Conservation (phyloP, 202 grass and related monocot genomes). For the Hordeum pubiflorum region DNA sequence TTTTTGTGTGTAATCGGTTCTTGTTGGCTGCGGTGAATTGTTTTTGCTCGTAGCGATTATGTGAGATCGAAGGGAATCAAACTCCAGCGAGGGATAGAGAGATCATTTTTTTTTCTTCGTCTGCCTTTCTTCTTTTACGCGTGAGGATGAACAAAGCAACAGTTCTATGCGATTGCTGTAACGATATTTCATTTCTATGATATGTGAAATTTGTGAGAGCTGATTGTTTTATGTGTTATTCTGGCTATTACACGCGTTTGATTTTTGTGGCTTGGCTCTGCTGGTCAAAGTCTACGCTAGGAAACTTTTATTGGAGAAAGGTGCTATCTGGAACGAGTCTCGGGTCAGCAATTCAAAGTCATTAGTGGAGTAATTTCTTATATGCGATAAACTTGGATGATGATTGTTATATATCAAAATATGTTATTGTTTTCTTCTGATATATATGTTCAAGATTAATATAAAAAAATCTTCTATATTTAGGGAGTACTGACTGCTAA, state of each 20-base stretch:
- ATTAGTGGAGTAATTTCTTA: conserved; percentile 8
- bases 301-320: conserved; percentile 21
- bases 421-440: neutral
- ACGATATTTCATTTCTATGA: neutral
- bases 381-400: neutral
- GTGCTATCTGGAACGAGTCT: conserved; percentile 29
- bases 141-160: neutral
- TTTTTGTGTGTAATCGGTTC: neutral
- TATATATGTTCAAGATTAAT: conserved; percentile 6
- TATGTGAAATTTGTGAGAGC: neutral
- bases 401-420: conserved; percentile 22
- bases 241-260: conserved; percentile 15
- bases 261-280: conserved; percentile 12
- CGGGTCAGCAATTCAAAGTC: conserved; percentile 49
- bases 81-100: neutral
- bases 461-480: neutral
- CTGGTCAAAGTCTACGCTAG: conserved; percentile 46
- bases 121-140: neutral
- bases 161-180: neutral
- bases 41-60: neutral
- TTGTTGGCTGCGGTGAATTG: neutral
- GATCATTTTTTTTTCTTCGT: neutral
- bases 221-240: neutral
- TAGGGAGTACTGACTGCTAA: neutral
- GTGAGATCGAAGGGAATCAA: neutral